phyloP scores from a whole-genome alignment of 2,329 filamentous ascomycete species.

The Phialophora macrospora region DNA sequence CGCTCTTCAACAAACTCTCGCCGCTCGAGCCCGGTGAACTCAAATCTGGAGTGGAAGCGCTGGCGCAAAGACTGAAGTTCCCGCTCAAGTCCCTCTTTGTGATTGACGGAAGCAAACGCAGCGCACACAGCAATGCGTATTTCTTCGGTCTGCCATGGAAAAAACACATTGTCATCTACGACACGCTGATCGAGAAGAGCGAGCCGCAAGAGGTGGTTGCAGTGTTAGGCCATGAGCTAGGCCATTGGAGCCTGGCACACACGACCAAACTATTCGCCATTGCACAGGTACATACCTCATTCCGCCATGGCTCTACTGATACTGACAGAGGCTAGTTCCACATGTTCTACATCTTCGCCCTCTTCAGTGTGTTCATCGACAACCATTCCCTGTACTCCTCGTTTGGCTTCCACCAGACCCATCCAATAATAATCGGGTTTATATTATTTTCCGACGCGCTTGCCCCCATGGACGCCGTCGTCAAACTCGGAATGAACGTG shows the following conservation, averaged over 20 bases:
- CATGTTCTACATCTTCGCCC: slow-evolving; percentile 92
- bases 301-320: not conserved
- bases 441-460: slow-evolving; percentile 97
- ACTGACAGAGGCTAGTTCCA: slow-evolving; percentile 65
- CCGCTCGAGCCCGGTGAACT: slow-evolving; percentile 84
- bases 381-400: slow-evolving; percentile 87
- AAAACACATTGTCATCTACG: slow-evolving; percentile 99
- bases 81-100: slow-evolving; percentile 91
- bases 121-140: slow-evolving; percentile 87
- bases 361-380: slow-evolving; percentile 97
- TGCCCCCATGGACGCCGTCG: slow-evolving; percentile 87
- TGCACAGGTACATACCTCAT: slow-evolving; percentile 65
- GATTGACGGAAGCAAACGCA: slow-evolving; percentile 89
- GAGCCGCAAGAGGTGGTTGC: slow-evolving; percentile 90
- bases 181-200: slow-evolving; percentile 95
- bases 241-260: slow-evolving; percentile 95
- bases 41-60: slow-evolving; percentile 83
- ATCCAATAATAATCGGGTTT: slow-evolving; percentile 95
- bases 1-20: slow-evolving; percentile 97
- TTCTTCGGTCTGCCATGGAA: slow-evolving; percentile 99
- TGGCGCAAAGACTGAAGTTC: slow-evolving; percentile 84
- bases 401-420: slow-evolving; percentile 83
- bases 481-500: slow-evolving; percentile 95
- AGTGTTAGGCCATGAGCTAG: slow-evolving; percentile 91
- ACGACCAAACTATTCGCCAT: slow-evolving; percentile 90